Conservation (phyloP, 1,139 yeast genomes). For the Lodderomyces oxycetoniae region DNA sequence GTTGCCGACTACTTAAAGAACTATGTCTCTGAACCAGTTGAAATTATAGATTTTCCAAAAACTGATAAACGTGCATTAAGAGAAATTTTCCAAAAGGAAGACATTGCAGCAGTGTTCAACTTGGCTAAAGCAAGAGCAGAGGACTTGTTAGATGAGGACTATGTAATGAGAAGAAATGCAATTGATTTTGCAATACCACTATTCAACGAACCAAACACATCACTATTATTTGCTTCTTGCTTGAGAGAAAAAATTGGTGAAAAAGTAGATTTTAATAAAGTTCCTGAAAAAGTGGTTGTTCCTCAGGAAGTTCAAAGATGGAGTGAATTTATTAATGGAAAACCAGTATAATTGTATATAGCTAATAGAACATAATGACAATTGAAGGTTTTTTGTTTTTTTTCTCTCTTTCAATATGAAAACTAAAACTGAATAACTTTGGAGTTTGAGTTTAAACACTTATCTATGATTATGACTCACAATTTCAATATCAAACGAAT, state of each 20-base stretch:
- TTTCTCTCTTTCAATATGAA: too few species aligned
- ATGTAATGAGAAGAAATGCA: conserved; percentile 97
- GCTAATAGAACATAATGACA: too few species aligned
- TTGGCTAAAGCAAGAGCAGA: conserved; percentile 89
- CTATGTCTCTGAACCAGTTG: conserved; percentile 46
- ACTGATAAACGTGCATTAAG: conserved; percentile 89
- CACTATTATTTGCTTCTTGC: conserved; percentile 80
- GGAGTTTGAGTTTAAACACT: too few species aligned
- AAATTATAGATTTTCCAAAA: conserved; percentile 83
- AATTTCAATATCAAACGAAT: too few species aligned
- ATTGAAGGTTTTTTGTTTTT: too few species aligned
- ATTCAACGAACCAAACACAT: conserved; percentile 94
- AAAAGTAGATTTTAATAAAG: conserved; percentile 41
- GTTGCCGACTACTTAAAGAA: conserved; percentile 65
- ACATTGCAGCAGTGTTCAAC: conserved; percentile 85
- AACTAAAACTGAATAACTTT: too few species aligned
- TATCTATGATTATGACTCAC: too few species aligned
- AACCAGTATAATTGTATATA: conserved; percentile 12
- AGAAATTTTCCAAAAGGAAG: conserved; percentile 83
- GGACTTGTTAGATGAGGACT: conserved; percentile 77
- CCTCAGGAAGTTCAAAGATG: conserved; percentile 90
- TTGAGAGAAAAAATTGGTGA: conserved; percentile 66
- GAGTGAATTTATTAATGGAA: conserved; percentile 84
- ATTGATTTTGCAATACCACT: conserved; percentile 96
- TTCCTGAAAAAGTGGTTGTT: conserved; percentile 48